Conservation (phyloP, 768 basidiomycete genomes). For the Rhodotorula diobovata region DNA sequence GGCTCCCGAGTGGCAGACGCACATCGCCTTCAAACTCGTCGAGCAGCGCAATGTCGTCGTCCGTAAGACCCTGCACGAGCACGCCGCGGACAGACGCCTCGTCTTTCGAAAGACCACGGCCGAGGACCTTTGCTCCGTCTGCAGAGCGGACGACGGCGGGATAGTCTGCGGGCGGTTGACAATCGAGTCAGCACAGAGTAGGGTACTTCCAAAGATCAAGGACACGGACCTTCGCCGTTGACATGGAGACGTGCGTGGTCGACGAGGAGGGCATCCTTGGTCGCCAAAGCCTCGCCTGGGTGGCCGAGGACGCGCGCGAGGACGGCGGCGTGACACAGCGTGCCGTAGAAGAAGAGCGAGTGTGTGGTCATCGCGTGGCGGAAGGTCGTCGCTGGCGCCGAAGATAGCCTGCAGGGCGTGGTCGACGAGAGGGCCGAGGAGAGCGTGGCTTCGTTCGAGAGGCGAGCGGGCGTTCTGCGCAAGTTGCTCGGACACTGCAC, state of each 20-base stretch:
- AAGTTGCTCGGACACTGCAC: no score
- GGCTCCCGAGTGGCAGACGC: background rate
- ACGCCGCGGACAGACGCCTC: slow-evolving; percentile 73
- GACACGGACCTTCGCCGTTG: slow-evolving; percentile 49
- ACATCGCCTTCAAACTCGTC: slow-evolving; percentile 78
- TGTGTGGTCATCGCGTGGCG: background rate
- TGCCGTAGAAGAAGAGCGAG: slow-evolving; percentile 75
- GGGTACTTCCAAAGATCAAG: background rate
- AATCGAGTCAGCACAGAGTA: background rate
- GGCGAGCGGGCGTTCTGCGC: no score
- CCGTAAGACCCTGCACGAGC: slow-evolving; percentile 67
- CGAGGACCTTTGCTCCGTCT: slow-evolving; percentile 54
- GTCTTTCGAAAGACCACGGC: slow-evolving; percentile 55
- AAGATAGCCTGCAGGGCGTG: no score
- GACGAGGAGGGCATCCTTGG: slow-evolving; percentile 72
- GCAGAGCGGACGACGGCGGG: slow-evolving; percentile 70
- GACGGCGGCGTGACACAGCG: slow-evolving; percentile 80
- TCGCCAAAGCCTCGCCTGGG: slow-evolving; percentile 59
- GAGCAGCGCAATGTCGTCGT: slow-evolving; percentile 60
- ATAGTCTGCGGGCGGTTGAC: slow-evolving; percentile 55
- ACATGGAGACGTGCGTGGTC: slow-evolving; percentile 77
- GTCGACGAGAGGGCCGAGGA: no score
- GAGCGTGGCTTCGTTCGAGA: no score
- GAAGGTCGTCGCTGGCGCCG: no score
- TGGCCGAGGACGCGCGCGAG: slow-evolving; percentile 70